These are phyloP conservation scores for Fagus sylvatica DNA, from an alignment of 306 rosid species.

Conservation along the genomic window DNA sequence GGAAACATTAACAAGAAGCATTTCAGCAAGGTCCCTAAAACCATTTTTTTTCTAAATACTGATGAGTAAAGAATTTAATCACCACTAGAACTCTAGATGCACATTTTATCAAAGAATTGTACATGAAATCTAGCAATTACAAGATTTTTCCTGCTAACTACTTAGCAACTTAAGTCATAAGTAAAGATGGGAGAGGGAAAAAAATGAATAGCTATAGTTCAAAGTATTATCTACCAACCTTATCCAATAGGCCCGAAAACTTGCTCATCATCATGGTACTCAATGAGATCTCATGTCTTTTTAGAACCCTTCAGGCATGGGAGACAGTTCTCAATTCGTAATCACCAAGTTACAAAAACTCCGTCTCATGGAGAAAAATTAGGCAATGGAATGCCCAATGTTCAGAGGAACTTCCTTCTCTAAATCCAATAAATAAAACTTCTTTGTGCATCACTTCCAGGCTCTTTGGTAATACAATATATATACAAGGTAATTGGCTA, in stretches of 20 bases:
- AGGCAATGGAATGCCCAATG: conserved; percentile 25
- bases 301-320: conserved; percentile 31
- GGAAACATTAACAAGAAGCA: conserved; percentile 20
- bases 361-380: conserved; percentile 34
- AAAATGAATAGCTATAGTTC: conserved; percentile 38
- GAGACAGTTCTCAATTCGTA: conserved; percentile 22
- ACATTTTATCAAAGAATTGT: conserved; percentile 53
- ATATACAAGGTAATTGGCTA: conserved; percentile 40
- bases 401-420: conserved; percentile 30
- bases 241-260: conserved; percentile 30
- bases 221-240: conserved; percentile 50
- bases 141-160: conserved; percentile 43
- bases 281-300: conserved; percentile 24
- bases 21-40: conserved; percentile 36
- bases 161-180: conserved; percentile 41
- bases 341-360: conserved; percentile 36
- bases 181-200: conserved; percentile 16
- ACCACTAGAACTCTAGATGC: conserved; percentile 41
- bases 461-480: conserved; percentile 40
- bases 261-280: conserved; percentile 40
- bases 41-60: conserved; percentile 26
- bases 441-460: conserved; percentile 18
- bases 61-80: conserved; percentile 21
- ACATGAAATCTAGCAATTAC: conserved; percentile 47
- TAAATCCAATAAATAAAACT: conserved; percentile 11